phyloP scores from a whole-genome alignment of 805 yeast species.

The Helenozyma rhizophorensis region DNA sequence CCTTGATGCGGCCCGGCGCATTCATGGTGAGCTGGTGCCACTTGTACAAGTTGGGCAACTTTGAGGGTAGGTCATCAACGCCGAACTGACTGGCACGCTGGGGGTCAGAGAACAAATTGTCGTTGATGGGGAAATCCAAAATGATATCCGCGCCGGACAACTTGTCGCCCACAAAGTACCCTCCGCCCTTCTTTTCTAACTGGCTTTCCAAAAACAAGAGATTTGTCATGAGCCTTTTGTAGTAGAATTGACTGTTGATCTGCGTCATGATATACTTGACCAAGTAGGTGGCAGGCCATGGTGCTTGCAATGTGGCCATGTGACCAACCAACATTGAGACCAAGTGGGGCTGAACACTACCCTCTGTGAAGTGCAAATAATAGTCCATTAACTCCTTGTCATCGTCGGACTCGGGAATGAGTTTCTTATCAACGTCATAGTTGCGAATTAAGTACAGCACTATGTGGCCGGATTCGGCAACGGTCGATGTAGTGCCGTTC shows the following conservation, averaged over 20 bases:
- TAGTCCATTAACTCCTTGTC: conserved; percentile 23
- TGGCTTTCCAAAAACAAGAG: conserved; percentile 27
- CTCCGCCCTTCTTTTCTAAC: conserved; percentile 27
- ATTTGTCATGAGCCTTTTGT: conserved; percentile 19
- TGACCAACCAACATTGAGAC: conserved; percentile 21
- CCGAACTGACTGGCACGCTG: conserved; percentile 7
- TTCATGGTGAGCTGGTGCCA: conserved; percentile 14
- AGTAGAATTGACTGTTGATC: conserved; percentile 25
- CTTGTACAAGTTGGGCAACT: conserved; percentile 13
- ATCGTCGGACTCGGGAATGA: conserved; percentile 35
- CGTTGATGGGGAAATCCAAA: conserved; percentile 29
- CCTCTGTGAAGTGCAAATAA: conserved; percentile 24
- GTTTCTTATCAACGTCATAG: conserved; percentile 41
- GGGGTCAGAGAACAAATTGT: conserved; percentile 12
- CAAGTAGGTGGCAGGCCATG: conserved; percentile 21
- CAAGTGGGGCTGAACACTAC: conserved; percentile 20
- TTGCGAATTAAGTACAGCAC: conserved; percentile 46
- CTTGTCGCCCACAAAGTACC: conserved; percentile 34
- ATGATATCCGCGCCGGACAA: conserved; percentile 38
- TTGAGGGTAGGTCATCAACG: conserved; percentile 4
- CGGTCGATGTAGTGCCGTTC: conserved; percentile 10
- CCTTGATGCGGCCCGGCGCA: conserved; percentile 8
- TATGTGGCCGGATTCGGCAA: conserved; percentile 63
- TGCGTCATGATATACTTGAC: conserved; percentile 18
- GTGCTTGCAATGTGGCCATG: conserved; percentile 24